Conservation (phyloP, 257 asterid genomes). For the Leptodermis oblonga region DNA sequence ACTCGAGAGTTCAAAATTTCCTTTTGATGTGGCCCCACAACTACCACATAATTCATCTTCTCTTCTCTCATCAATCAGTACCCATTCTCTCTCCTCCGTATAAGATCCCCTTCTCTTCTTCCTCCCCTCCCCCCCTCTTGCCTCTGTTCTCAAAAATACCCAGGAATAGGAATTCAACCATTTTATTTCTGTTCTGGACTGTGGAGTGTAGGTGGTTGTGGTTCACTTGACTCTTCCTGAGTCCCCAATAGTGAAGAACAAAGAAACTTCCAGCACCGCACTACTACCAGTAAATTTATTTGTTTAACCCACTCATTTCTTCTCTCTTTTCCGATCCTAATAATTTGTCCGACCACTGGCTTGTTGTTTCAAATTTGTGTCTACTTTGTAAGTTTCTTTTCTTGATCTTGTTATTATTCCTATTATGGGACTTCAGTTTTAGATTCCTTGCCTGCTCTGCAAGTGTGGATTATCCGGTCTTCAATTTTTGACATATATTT, state of each 20-base stretch:
- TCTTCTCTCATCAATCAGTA: constrained; percentile 7
- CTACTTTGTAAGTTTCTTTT: background rate
- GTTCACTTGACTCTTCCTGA: too few species aligned
- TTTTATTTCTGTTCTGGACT: too few species aligned
- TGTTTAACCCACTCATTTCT: too few species aligned
- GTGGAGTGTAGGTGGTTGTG: too few species aligned
- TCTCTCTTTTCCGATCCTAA: too few species aligned
- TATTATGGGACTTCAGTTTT: background rate
- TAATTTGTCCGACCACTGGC: background rate
- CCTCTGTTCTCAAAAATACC: too few species aligned
- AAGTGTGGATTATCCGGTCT: background rate
- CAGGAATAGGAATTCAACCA: too few species aligned
- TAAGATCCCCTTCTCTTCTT: background rate
- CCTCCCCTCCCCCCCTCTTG: background rate
- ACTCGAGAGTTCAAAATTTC: too few species aligned
- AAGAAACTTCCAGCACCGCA: background rate
- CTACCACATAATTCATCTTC: background rate
- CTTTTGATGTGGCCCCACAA: constrained; percentile 1
- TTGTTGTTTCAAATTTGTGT: background rate
- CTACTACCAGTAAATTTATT: background rate
- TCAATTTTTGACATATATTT: background rate
- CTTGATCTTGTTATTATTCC: background rate
- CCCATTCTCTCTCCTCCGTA: background rate
- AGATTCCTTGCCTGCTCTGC: background rate
- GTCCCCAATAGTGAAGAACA: background rate